phyloP scores from a whole-genome alignment of 768 basidiomycete species.

The Auricularia heimuer region DNA sequence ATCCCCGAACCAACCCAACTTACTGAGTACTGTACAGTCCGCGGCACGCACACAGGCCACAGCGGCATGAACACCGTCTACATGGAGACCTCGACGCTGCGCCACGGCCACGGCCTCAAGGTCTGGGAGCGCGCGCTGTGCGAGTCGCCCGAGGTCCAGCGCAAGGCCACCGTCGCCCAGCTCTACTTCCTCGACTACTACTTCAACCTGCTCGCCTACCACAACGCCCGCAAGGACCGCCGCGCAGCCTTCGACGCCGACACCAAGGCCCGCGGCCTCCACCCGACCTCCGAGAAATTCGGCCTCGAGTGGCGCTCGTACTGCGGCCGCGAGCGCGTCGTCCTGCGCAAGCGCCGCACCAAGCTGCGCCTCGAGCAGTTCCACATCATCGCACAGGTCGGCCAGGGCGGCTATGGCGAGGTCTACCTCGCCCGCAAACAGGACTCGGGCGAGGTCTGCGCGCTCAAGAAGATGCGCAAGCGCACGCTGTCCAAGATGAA shows the following conservation, averaged over 20 bases:
- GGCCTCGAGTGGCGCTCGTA: slow-evolving; percentile 85
- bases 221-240: slow-evolving; percentile 77
- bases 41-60: slow-evolving; percentile 12
- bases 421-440: slow-evolving; percentile 92
- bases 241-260: slow-evolving; percentile 75
- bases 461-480: slow-evolving; percentile 96
- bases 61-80: slow-evolving; percentile 60
- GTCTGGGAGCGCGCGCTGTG: slow-evolving; percentile 82
- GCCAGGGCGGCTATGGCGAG: slow-evolving; percentile 97
- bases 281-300: slow-evolving; percentile 38
- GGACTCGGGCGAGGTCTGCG: slow-evolving; percentile 94
- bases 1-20: not conserved
- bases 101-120: slow-evolving; percentile 39
- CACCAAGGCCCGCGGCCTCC: slow-evolving; percentile 57
- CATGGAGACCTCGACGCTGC: slow-evolving; percentile 33
- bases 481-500: slow-evolving; percentile 96
- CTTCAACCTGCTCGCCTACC: slow-evolving; percentile 88
- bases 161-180: slow-evolving; percentile 95
- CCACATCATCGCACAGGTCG: slow-evolving; percentile 97
- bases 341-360: slow-evolving; percentile 84
- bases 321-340: slow-evolving; percentile 84
- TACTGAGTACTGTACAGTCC: not conserved
- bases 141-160: slow-evolving; percentile 77
- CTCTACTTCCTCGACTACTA: slow-evolving; percentile 98
- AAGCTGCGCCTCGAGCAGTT: slow-evolving; percentile 93